Base-by-base conservation (phyloP, 2,329 filamentous ascomycete genomes). In the Paramyrothecium roridum region DNA sequence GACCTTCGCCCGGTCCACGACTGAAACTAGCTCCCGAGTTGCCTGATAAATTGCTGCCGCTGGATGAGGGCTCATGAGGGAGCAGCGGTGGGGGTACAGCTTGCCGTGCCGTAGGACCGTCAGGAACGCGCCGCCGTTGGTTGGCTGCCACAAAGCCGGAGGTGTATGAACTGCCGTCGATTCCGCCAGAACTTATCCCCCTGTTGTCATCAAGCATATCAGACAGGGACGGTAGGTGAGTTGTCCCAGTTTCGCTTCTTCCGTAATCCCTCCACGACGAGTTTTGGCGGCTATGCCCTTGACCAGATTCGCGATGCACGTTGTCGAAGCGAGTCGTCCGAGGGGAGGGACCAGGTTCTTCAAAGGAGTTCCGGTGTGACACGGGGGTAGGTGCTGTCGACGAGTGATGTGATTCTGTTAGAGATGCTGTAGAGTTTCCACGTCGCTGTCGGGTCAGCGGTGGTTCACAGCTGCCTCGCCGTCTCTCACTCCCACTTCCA, bases 1-100 rank as follows among this genome's bases (percentile, higher is more conserved):
- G 72, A 0, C 79, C 76, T 40, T 84, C 81, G 49, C 77, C 75
- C 0, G 77, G 74, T 4, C 76, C 77, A 46, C 80, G 72, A 2
- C 63, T 58, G 52, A 66, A 66, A 34, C 65, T 69, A 19, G 58
- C 58, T 21, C 70, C 71, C 1, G 77, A 76, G 16, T 69, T 74
- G 2, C 69, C 63, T 2, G 79, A 78, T 2, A 71, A 70, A 45
- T 70, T 66, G 49, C 76, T 81, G 33, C 74, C 74, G 17, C 61
- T 69, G 3, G 77, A 80, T 3, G 76, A 78, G 20, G 74, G 71
- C 47, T 82, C 78, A 26, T 78, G 76, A 43, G 70, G 74, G 37
- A 81, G 63, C 2, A 72, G 65, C 2, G 80, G 77, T 20, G 70
- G 55, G 52, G 64, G 64, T 3, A 52, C 54, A 6, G 57, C 60